Conservation (phyloP, 1,284 basidiomycete species). For the Leccinum variabile region DNA sequence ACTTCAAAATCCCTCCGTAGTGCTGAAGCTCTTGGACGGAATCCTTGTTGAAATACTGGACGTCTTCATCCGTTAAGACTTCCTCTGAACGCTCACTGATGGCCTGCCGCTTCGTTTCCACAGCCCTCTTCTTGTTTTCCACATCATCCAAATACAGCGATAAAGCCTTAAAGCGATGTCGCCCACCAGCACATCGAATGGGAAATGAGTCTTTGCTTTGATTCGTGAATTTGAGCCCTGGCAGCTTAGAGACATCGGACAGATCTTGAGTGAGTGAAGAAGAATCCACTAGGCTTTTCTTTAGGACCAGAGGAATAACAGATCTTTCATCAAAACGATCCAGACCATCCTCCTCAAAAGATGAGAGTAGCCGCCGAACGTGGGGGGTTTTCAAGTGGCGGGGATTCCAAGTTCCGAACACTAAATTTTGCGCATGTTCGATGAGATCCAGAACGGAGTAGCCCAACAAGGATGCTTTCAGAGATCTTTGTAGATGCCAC, state of each 20-base stretch:
- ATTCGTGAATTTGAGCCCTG: not conserved
- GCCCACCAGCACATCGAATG: conserved; percentile 8
- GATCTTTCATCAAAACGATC: conserved; percentile 6
- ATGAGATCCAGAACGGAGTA: not conserved
- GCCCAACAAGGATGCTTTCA: not conserved
- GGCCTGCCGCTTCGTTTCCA: not conserved
- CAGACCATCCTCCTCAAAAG: conserved; percentile 1
- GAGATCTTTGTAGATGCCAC: not conserved
- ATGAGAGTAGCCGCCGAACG: not conserved
- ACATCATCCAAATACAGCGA: not conserved
- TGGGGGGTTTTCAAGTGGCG: not conserved
- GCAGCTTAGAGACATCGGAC: not conserved
- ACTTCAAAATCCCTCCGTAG: conserved; percentile 2
- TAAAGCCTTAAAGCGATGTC: conserved; percentile 7
- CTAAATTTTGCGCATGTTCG: not conserved
- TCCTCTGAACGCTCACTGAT: not conserved
- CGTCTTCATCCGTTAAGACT: not conserved
- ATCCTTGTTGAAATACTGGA: not conserved
- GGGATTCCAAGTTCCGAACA: conserved; percentile 1
- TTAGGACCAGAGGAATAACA: conserved; percentile 7
- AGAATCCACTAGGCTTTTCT: not conserved
- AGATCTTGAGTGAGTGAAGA: not conserved
- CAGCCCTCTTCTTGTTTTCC: not conserved
- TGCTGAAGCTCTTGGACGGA: not conserved
- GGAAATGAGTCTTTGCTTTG: not conserved